A percentile compares a stretch with the other conserved stretches of the same genome.
Conservation (phyloP, 2,329 filamentous ascomycete species). For the Epichloe typhina region DNA sequence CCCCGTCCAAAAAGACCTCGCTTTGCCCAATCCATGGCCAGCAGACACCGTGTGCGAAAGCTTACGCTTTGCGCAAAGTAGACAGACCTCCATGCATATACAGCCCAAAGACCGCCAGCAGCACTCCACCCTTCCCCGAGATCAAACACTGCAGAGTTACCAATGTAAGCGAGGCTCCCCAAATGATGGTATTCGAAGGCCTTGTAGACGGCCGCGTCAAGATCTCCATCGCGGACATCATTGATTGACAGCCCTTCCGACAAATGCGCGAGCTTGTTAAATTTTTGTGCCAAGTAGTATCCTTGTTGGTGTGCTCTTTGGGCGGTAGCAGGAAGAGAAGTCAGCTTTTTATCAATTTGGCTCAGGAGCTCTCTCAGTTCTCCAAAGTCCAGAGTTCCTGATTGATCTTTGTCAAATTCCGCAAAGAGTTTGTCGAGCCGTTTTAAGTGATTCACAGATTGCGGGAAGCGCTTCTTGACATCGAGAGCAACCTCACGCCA, state of each 20-base stretch:
- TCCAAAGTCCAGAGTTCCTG: constrained; percentile 84
- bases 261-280: constrained; percentile 77
- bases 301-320: constrained; percentile 96
- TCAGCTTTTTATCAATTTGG: constrained; percentile 91
- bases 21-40: constrained; percentile 99
- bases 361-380: constrained; percentile 79
- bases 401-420: constrained; percentile 85
- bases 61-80: constrained; percentile 98
- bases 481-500: constrained; percentile 76
- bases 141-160: constrained; percentile 93
- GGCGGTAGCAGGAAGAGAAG: constrained; percentile 84
- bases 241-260: constrained; percentile 66
- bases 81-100: constrained; percentile 90
- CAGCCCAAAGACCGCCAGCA: constrained; percentile 75
- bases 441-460: constrained; percentile 74
- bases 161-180: constrained; percentile 85
- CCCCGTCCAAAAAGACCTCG: constrained; percentile 93
- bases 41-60: constrained; percentile 69
- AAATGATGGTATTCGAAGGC: constrained; percentile 91
- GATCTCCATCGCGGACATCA: constrained; percentile 72
- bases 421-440: constrained; percentile 84
- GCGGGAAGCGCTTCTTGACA: constrained; percentile 81
- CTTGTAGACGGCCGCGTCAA: constrained; percentile 86
- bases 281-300: constrained; percentile 79
- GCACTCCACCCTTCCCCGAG: constrained; percentile 64